Evolutionary conservation across 2,329 filamentous ascomycete species (phyloP).

Genomic region (Calonectria multiphialidica): DNA sequence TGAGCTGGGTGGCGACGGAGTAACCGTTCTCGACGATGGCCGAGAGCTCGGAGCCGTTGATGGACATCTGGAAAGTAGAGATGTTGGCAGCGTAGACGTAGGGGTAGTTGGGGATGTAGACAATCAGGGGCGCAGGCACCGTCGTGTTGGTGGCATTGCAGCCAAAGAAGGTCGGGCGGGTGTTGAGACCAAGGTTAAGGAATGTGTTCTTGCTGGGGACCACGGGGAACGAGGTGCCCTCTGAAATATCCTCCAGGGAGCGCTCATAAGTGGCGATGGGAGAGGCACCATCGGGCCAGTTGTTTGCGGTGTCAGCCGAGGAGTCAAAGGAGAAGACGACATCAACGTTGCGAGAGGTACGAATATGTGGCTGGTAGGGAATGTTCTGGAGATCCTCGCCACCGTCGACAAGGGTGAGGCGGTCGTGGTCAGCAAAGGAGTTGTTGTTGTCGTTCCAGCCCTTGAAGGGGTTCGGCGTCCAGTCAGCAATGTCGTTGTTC

Average conservation of each 20-base stretch:
- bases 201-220: slow-evolving; percentile 69
- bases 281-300: slow-evolving; percentile 73
- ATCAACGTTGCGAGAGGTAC: slow-evolving; percentile 65
- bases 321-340: slow-evolving; percentile 76
- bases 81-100: slow-evolving; percentile 84
- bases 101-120: slow-evolving; percentile 85
- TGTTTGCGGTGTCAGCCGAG: slow-evolving; percentile 68
- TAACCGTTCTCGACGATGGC: slow-evolving; percentile 89
- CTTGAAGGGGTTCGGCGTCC: slow-evolving; percentile 70
- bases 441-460: slow-evolving; percentile 62
- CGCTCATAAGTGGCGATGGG: slow-evolving; percentile 69
- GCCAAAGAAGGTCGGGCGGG: slow-evolving; percentile 72
- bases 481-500: slow-evolving; percentile 82
- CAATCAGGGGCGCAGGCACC: slow-evolving; percentile 74
- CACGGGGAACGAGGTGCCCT: slow-evolving; percentile 68
- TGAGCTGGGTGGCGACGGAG: slow-evolving; percentile 85
- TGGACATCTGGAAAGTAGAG: slow-evolving; percentile 78
- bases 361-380: slow-evolving; percentile 75
- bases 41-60: slow-evolving; percentile 76
- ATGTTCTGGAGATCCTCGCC: slow-evolving; percentile 86
- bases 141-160: slow-evolving; percentile 70
- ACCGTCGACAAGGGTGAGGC: slow-evolving; percentile 83
- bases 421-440: slow-evolving; percentile 56
- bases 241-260: slow-evolving; percentile 59
- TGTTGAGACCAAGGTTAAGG: slow-evolving; percentile 69